Base-by-base conservation (phyloP, 768 basidiomycete species). In the Suillus bovinus region DNA sequence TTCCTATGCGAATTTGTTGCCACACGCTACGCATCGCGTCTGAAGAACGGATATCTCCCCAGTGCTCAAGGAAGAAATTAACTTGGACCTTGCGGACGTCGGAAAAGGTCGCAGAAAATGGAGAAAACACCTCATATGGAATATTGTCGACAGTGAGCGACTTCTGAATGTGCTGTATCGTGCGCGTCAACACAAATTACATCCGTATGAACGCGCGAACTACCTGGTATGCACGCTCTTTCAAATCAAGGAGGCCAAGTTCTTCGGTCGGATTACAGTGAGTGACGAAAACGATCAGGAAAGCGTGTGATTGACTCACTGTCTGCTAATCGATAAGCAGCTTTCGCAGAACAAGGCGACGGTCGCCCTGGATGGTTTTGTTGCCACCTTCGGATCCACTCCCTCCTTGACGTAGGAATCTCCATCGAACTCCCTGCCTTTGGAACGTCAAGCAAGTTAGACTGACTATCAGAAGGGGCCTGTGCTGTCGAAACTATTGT, bases 61-160 rank as follows among this genome's bases (percentile, higher is more conserved):
- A 96, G 69, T 94, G 87, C 46, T 84, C 81, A 52, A 94, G 76
- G 79, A 94, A 94, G 77, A 84, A 93, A 39, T 84, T 83, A 17
- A 94, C 82, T 72, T 94, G 86, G 34, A 90, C 89, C 82, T 89
- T 91, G 58, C 93, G 81, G 31, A 96, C 86, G 49, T 91, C 88
- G 58, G 89, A 87, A 67, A 92, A 94, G 0, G 87, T 85, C 6
- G 89, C 89, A 6, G 91, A 87, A 76, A 96, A 94, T 0, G 88
- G 85, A 13, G 90, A 91, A 70, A 96, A 96, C 41, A 90, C 87
- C 71, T 96, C 93, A 66, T 89, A 87, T 2, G 90, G 88, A 58
- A 94, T 89, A 72, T 94, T 95, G 16, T 89, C 84, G 14, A 90
- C 84, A 0, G 86, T 87, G 50, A 96, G 81, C 0, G 86, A 87